Percentiles rank a stretch among this genome's conserved stretches.
phyloP scores from a whole-genome alignment of 352 stramenopile genomes.

The Phytophthora macrochlamydospora region DNA sequence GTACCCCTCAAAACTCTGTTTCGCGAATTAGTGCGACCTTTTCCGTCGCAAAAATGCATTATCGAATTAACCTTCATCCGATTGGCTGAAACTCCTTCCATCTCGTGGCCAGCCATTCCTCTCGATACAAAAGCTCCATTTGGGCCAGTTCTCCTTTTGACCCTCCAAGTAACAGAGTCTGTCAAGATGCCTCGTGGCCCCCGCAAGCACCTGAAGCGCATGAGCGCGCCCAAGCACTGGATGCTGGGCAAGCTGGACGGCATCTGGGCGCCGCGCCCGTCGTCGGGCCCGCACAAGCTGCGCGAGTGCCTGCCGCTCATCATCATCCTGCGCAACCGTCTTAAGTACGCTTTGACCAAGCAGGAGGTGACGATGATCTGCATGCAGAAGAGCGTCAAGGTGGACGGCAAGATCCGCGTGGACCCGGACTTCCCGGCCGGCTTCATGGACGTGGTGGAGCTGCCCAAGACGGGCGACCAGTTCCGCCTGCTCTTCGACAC shows the following conservation, averaged over 20 bases:
- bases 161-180: slow-evolving; percentile 29
- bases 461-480: slow-evolving; percentile 96
- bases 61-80: not conserved
- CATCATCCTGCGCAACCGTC: slow-evolving; percentile 98
- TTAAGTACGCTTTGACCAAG: slow-evolving; percentile 99
- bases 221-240: slow-evolving; percentile 89
- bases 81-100: not conserved
- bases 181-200: slow-evolving; percentile 84
- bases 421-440: slow-evolving; percentile 98
- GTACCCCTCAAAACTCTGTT: no score
- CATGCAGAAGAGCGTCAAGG: slow-evolving; percentile 99
- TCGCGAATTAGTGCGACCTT: no score
- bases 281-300: slow-evolving; percentile 97
- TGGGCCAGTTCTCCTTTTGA: slow-evolving; percentile 53
- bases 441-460: slow-evolving; percentile 99
- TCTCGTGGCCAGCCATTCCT: not conserved
- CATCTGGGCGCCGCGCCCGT: slow-evolving; percentile 94
- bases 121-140: not conserved
- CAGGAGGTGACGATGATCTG: slow-evolving; percentile 99
- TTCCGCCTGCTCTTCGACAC: slow-evolving; percentile 99
- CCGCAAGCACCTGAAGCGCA: slow-evolving; percentile 90
- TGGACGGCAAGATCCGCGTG: slow-evolving; percentile 96
- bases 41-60: no score
- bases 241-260: slow-evolving; percentile 92
- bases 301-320: slow-evolving; percentile 98